Evolutionary conservation across 495 filamentous ascomycete species (phyloP), one percentile per base, ranked within the genome.

Genomic region (Penicillium pulvis): DNA sequence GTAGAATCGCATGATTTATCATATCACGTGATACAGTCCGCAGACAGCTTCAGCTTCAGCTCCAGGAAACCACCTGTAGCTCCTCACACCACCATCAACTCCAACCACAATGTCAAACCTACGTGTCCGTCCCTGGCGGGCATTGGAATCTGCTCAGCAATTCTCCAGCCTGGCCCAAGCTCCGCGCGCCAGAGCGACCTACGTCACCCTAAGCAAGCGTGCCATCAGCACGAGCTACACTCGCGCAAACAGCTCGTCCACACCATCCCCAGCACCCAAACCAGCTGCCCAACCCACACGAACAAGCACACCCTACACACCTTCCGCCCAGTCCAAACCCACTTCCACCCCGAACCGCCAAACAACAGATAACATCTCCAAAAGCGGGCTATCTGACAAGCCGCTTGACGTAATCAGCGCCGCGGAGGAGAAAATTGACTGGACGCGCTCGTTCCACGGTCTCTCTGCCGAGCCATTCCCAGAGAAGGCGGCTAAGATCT

Each of bases 361-460:
- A 26, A 80, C 71, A 57, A 77, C 75, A 41, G 51, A 75, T 17
- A 76, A 79, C 63, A 76, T 87, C 62, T 82, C 80, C 52, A 75
- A 79, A 60, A 74, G 64, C 51, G 79, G 82, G 33, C 77, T 86
- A 46, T 67, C 71, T 30, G 86, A 87, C 64, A 71, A 74, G 19
- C 81, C 82, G 3, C 62, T 78, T 24, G 69, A 80, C 56, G 74
- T 85, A 33, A 68, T 76, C 46, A 66, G 68, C 26, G 58, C 73
- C 36, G 52, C 73, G 12, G 70, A 74, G 46, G 82, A 85, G 16
- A 77, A 71, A 20, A 88, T 97, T 53, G 92, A 98, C 81, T 98
- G 94, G 94, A 87, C 91, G 24, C 88, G 86, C 19, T 97, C 93
- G 0, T 98, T 88, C 81, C 89, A 96, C 73, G 94, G 94, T 1